Conservation (phyloP, 2,329 filamentous ascomycete species). For the Lachnellula arida region DNA sequence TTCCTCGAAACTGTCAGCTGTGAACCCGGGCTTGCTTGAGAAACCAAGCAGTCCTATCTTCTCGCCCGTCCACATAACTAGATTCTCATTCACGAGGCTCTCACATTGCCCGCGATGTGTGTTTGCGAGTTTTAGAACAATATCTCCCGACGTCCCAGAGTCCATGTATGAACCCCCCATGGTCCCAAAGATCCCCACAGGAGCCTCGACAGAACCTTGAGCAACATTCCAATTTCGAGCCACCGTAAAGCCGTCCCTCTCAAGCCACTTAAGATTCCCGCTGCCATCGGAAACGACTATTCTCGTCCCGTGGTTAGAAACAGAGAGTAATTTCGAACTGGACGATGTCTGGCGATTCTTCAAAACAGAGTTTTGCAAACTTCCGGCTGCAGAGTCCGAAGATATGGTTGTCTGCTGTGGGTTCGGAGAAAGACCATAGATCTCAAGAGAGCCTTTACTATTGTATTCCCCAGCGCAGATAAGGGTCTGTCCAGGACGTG, state of each 20-base stretch:
- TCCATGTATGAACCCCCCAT: constrained; percentile 35
- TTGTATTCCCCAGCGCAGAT: constrained; percentile 89
- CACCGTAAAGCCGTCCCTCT: constrained; percentile 70
- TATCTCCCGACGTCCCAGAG: constrained; percentile 57
- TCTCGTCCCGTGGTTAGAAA: constrained; percentile 74
- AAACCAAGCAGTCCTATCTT: constrained; percentile 70
- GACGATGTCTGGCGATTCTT: constrained; percentile 83
- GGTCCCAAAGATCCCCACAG: constrained; percentile 46
- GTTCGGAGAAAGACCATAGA: constrained; percentile 61
- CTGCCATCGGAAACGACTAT: constrained; percentile 81
- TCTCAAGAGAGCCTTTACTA: constrained; percentile 80
- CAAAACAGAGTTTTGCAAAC: constrained; percentile 47
- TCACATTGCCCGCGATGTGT: constrained; percentile 37
- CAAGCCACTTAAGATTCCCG: constrained; percentile 84
- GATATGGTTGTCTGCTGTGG: constrained; percentile 22
- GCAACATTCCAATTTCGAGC: constrained; percentile 52
- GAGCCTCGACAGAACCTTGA: constrained; percentile 45
- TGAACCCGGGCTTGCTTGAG: constrained; percentile 46
- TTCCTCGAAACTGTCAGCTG: constrained; percentile 47
- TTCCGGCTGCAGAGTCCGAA: constrained; percentile 30
- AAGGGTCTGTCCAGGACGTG: constrained; percentile 56
- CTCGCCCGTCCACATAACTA: constrained; percentile 86
- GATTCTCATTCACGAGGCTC: constrained; percentile 47
- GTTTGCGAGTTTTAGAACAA: constrained; percentile 71
- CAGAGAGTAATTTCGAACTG: constrained; percentile 73